phyloP scores from a whole-genome alignment of 495 filamentous ascomycete species.

The Aspergillus asperescens region DNA sequence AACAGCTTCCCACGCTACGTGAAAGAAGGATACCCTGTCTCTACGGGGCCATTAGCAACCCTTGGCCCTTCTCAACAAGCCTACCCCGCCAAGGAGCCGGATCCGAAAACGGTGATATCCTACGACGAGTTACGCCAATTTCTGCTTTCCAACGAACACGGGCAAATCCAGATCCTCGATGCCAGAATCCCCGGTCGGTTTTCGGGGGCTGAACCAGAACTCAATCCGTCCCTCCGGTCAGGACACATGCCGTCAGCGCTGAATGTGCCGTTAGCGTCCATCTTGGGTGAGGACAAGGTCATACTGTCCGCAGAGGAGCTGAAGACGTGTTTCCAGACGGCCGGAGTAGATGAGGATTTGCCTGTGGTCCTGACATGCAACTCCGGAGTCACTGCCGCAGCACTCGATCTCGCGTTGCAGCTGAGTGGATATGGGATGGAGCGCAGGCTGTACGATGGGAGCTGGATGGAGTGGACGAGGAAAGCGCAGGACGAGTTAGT shows the following conservation, averaged over 20 bases:
- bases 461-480: constrained; percentile 34
- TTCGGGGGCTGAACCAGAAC: constrained; percentile 11
- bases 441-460: constrained; percentile 32
- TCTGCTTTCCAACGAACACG: not conserved
- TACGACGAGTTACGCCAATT: constrained; percentile 20
- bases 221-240: constrained; percentile 11
- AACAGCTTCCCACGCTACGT: constrained; percentile 31
- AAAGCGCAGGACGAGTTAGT: constrained; percentile 6
- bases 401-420: constrained; percentile 23
- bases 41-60: not conserved
- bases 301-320: constrained; percentile 16
- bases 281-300: constrained; percentile 18
- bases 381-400: constrained; percentile 31
- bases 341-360: constrained; percentile 14
- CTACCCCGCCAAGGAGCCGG: constrained; percentile 10
- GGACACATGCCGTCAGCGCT: constrained; percentile 31
- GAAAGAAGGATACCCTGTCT: constrained; percentile 12
- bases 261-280: constrained; percentile 26
- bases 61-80: not conserved
- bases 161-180: constrained; percentile 20
- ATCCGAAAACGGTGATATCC: constrained; percentile 13
- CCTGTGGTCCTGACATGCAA: constrained; percentile 30
- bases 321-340: constrained; percentile 16
- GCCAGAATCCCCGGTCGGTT: constrained; percentile 20
- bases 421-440: constrained; percentile 14